A percentile compares a stretch with the other conserved stretches of the same genome.
Evolutionary conservation across 2,329 filamentous ascomycete genomes (phyloP).

Genomic region (Epichloe sp.): DNA sequence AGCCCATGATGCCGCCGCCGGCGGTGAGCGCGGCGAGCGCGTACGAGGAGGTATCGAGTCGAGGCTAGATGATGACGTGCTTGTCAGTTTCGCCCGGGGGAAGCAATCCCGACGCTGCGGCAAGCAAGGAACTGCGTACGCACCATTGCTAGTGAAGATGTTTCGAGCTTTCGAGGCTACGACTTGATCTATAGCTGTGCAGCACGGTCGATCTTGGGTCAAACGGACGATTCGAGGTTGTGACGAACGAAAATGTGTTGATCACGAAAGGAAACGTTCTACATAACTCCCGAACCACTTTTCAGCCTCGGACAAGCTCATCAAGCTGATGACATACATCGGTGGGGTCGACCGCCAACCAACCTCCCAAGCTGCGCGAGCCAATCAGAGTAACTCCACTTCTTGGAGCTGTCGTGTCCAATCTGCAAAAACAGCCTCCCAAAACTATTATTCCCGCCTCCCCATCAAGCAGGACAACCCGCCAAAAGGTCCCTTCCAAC

Average conservation of each 20-base stretch:
- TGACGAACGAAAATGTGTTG: no score
- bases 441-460: not conserved
- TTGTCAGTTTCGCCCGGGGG: not conserved
- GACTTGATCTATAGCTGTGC: not conserved
- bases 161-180: not conserved
- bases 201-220: no score
- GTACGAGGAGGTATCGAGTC: conserved; percentile 50
- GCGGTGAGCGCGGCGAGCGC: conserved; percentile 72
- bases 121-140: not conserved
- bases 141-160: not conserved
- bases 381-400: conserved; percentile 19
- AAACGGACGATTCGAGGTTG: no score
- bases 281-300: no score
- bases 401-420: conserved; percentile 26
- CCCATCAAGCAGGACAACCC: not conserved
- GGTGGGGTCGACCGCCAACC: not conserved
- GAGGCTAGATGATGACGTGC: conserved; percentile 3
- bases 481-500: not conserved
- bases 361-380: not conserved
- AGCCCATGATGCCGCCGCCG: conserved; percentile 77
- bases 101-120: no score
- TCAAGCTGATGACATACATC: not conserved
- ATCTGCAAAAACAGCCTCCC: not conserved
- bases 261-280: conserved; percentile 2
- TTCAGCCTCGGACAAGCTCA: no score